phyloP scores from a whole-genome alignment of 768 basidiomycete genomes.

The Lanmaoa rubissima region DNA sequence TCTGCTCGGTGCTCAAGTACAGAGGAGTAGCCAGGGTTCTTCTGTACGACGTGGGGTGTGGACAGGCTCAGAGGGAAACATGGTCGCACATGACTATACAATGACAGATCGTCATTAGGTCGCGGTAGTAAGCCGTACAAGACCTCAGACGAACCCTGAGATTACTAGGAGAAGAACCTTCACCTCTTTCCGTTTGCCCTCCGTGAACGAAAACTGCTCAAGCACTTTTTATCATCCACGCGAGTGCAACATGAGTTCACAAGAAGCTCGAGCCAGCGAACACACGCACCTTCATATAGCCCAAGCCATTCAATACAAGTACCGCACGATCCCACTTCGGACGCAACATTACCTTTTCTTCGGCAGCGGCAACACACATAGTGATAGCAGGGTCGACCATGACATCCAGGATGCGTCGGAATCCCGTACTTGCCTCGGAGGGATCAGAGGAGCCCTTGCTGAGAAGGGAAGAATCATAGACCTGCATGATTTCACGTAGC shows the following conservation, averaged over 20 bases:
- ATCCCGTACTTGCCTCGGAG: conserved; percentile 15
- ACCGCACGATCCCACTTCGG: conserved; percentile 79
- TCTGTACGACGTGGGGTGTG: no score
- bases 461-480: conserved; percentile 84
- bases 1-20: no score
- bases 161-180: no score
- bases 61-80: no score
- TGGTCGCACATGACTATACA: no score
- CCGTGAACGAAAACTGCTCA: conserved; percentile 67
- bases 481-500: conserved; percentile 83
- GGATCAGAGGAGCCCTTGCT: conserved; percentile 39
- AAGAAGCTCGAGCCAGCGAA: neutral
- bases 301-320: conserved; percentile 84
- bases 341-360: conserved; percentile 55
- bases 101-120: no score
- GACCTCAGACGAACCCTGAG: no score
- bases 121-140: no score
- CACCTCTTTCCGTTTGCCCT: conserved; percentile 55
- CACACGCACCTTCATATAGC: conserved; percentile 68
- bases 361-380: conserved; percentile 62
- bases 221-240: conserved; percentile 63
- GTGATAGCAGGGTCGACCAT: conserved; percentile 83
- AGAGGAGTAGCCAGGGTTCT: no score
- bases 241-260: neutral
- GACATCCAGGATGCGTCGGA: conserved; percentile 61